Conservation (phyloP, 148 eudicot species). For the Limonium bicolor region DNA sequence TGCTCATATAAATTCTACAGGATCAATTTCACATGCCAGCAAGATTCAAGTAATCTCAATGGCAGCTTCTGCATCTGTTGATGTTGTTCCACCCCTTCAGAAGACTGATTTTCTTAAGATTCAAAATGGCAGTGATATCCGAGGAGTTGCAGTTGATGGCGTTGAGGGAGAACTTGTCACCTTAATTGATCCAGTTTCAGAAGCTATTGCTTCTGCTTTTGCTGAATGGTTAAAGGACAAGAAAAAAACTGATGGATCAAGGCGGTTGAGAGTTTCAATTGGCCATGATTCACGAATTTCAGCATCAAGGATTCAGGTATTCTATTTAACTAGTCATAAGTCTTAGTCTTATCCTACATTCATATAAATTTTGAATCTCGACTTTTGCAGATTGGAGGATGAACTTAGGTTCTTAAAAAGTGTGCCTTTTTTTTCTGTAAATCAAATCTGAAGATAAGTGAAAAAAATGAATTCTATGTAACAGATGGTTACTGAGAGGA, state of each 20-base stretch:
- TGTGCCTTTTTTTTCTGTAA: no score
- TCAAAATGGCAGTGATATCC: slow-evolving; percentile 99
- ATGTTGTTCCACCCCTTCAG: slow-evolving; percentile 30
- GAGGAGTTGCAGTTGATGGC: slow-evolving; percentile 96
- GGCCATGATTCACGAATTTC: slow-evolving; percentile 97
- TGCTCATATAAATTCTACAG: no score
- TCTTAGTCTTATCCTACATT: no score
- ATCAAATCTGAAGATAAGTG: no score
- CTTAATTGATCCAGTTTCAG: slow-evolving; percentile 83
- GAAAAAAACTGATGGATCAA: slow-evolving; percentile 45
- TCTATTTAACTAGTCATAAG: no score
- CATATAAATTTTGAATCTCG: no score
- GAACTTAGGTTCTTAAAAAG: no score
- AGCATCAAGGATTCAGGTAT: slow-evolving; percentile 80
- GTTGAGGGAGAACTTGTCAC: slow-evolving; percentile 85
- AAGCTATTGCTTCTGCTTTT: slow-evolving; percentile 97
- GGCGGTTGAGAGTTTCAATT: slow-evolving; percentile 52
- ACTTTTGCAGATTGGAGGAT: no score
- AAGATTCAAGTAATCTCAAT: no score
- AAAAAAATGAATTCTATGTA: no score
- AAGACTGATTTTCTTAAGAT: slow-evolving; percentile 77
- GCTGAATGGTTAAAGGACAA: slow-evolving; percentile 75
- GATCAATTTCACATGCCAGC: no score
- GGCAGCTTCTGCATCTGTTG: slow-evolving; percentile 63
- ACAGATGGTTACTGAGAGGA: no score